Evolutionary conservation across 2,329 filamentous ascomycete species (phyloP).

Genomic region (Hypomyces perniciosus): DNA sequence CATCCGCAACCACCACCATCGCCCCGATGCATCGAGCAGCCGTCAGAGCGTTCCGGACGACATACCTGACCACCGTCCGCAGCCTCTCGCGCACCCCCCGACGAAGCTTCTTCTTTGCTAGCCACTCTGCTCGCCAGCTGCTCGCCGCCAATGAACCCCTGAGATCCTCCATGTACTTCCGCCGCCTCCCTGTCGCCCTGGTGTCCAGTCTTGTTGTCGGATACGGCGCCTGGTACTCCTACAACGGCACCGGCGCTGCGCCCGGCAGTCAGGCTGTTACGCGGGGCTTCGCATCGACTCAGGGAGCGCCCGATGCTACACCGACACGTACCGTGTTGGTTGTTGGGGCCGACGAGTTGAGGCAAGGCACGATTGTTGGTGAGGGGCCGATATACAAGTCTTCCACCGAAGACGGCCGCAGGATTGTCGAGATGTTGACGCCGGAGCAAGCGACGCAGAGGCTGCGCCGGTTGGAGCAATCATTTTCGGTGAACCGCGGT

Average conservation of each 20-base stretch:
- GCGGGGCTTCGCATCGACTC: slow-evolving; percentile 38
- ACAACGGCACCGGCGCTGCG: slow-evolving; percentile 40
- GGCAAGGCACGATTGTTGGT: slow-evolving; percentile 78
- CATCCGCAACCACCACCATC: slow-evolving; percentile 3
- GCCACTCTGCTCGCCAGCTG: slow-evolving; percentile 22
- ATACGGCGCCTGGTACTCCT: slow-evolving; percentile 72
- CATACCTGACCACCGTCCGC: slow-evolving; percentile 56
- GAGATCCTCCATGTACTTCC: slow-evolving; percentile 69
- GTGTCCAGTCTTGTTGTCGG: slow-evolving; percentile 63
- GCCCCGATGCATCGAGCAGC: slow-evolving; percentile 68
- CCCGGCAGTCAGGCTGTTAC: slow-evolving; percentile 27
- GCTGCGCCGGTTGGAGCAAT: slow-evolving; percentile 83
- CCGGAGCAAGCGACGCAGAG: slow-evolving; percentile 90
- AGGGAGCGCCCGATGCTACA: slow-evolving; percentile 31
- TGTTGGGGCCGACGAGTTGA: slow-evolving; percentile 84
- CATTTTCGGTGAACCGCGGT: slow-evolving; percentile 82
- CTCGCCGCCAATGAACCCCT: slow-evolving; percentile 45
- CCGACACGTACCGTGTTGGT: slow-evolving; percentile 67
- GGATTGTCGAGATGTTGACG: slow-evolving; percentile 92
- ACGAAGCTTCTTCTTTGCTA: slow-evolving; percentile 33
- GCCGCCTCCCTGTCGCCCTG: slow-evolving; percentile 60
- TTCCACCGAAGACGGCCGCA: slow-evolving; percentile 75
- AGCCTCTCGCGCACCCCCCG: slow-evolving; percentile 42
- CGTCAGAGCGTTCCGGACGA: slow-evolving; percentile 61
- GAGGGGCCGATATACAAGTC: slow-evolving; percentile 85